A percentile compares a stretch with the other conserved stretches of the same genome.
phyloP scores from a whole-genome alignment of 352 stramenopile genomes.

The Globisporangium splendens region DNA sequence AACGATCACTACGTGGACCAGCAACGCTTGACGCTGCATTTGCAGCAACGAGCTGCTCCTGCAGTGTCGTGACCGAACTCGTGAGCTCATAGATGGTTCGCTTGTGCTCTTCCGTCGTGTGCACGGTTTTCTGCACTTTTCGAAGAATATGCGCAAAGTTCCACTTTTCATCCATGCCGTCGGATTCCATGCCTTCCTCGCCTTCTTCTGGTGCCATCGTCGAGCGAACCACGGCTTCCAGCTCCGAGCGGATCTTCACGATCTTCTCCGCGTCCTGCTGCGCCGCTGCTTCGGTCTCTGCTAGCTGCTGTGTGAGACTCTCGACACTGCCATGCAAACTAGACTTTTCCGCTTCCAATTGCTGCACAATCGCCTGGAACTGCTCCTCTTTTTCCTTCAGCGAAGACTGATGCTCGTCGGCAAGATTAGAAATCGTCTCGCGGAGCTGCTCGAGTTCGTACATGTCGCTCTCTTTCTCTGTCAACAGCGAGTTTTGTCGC shows the following conservation, averaged over 20 bases:
- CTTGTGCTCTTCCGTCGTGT: conserved; percentile 5
- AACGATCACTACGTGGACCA: not conserved
- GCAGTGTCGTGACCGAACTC: conserved; percentile 3
- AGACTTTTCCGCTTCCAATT: conserved; percentile 8
- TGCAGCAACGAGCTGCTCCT: conserved; percentile 7
- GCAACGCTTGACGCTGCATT: not conserved
- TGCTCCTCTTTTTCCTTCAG: conserved; percentile 8
- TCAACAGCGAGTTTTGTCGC: conserved; percentile 17
- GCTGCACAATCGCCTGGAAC: not conserved
- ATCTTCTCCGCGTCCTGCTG: conserved; percentile 14
- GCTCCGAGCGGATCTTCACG: conserved; percentile 12
- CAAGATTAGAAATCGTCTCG: conserved; percentile 15
- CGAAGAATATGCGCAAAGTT: conserved; percentile 2
- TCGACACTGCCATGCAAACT: conserved; percentile 9
- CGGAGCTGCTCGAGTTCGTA: conserved; percentile 16
- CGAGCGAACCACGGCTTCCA: conserved; percentile 17
- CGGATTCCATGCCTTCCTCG: not conserved
- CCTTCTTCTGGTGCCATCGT: not conserved
- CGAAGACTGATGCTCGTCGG: conserved; percentile 8
- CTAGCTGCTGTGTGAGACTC: conserved; percentile 29
- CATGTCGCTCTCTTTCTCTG: conserved; percentile 16
- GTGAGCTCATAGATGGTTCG: conserved; percentile 8
- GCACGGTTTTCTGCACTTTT: conserved; percentile 9
- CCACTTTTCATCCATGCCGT: conserved; percentile 1
- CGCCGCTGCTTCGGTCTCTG: conserved; percentile 12